A percentile compares a stretch with the other conserved stretches of the same genome.
Evolutionary conservation across 495 filamentous ascomycete genomes (phyloP).

Genomic region (Aspergillus homomorphus): DNA sequence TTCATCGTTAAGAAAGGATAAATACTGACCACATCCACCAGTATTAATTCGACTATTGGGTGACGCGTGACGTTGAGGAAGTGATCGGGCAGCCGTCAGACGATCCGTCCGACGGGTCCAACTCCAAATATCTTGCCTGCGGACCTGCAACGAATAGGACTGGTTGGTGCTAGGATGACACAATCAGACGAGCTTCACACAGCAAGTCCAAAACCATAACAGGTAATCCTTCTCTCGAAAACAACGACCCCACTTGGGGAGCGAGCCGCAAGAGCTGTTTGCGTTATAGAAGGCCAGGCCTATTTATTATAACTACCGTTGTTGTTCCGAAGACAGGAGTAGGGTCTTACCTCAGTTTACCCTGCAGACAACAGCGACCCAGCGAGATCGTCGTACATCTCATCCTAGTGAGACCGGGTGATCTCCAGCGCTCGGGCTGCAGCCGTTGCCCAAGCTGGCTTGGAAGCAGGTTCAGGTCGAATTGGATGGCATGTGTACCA

Average conservation of each 20-base stretch:
- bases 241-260: too few relatives aligned
- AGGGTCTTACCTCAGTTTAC: too few relatives aligned
- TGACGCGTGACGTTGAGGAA: slow-evolving; percentile 15
- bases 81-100: slow-evolving; percentile 11
- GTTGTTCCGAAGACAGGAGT: too few relatives aligned
- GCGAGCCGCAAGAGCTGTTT: too few relatives aligned
- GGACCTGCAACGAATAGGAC: slow-evolving; percentile 4
- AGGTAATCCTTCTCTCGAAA: too few relatives aligned
- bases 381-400: background rate
- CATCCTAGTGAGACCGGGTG: background rate
- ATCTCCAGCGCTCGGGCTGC: background rate
- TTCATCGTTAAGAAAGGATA: background rate
- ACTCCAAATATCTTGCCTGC: slow-evolving; percentile 42
- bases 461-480: background rate
- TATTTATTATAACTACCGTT: too few relatives aligned
- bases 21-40: slow-evolving; percentile 5
- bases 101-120: slow-evolving; percentile 20
- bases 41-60: slow-evolving; percentile 23
- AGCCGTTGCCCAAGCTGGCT: background rate
- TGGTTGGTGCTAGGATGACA: background rate
- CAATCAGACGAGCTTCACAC: background rate
- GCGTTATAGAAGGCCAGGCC: too few relatives aligned
- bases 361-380: too few relatives aligned
- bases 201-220: too few relatives aligned
- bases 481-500: background rate